phyloP scores from a whole-genome alignment of 371 early-diverging fungal genomes.

The Mortierella sp. region DNA sequence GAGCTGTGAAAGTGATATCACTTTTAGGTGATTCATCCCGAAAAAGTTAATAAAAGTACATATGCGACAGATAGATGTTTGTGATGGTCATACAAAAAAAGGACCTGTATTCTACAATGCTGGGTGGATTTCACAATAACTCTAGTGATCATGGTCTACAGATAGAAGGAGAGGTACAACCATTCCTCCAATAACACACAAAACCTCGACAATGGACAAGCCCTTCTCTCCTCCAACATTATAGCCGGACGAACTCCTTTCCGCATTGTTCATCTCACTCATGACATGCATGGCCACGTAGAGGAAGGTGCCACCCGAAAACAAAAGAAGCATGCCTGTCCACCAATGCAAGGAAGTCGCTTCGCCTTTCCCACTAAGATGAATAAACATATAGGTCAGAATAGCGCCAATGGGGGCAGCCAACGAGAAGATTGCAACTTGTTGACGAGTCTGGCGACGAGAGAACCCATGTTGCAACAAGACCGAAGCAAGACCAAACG shows the following conservation, averaged over 20 bases:
- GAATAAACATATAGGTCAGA: constrained; percentile 72
- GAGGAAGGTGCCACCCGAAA: constrained; percentile 91
- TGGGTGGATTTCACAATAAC: neutral
- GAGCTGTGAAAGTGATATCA: too few species aligned
- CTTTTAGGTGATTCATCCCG: too few species aligned
- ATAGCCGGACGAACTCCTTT: constrained; percentile 28
- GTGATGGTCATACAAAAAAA: neutral
- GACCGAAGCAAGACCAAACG: constrained; percentile 90
- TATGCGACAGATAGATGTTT: neutral
- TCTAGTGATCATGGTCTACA: constrained; percentile 49
- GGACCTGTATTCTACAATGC: neutral
- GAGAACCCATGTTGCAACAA: constrained; percentile 79
- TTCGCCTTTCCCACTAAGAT: constrained; percentile 42
- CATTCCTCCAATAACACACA: constrained; percentile 51
- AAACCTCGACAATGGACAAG: constrained; percentile 36
- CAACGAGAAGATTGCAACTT: constrained; percentile 83
- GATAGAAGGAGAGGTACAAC: constrained; percentile 45
- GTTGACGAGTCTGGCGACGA: constrained; percentile 72
- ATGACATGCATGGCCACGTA: constrained; percentile 85
- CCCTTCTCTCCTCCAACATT: constrained; percentile 45
- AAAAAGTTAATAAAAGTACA: too few species aligned
- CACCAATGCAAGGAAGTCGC: constrained; percentile 68
- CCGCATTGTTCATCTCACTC: constrained; percentile 50
- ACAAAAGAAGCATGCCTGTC: constrained; percentile 86
- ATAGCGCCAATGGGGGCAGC: constrained; percentile 90